Evolutionary conservation across 768 basidiomycete genomes (phyloP), one percentile per base, ranked within the genome.

Genomic region (Leccinum incarnatum): DNA sequence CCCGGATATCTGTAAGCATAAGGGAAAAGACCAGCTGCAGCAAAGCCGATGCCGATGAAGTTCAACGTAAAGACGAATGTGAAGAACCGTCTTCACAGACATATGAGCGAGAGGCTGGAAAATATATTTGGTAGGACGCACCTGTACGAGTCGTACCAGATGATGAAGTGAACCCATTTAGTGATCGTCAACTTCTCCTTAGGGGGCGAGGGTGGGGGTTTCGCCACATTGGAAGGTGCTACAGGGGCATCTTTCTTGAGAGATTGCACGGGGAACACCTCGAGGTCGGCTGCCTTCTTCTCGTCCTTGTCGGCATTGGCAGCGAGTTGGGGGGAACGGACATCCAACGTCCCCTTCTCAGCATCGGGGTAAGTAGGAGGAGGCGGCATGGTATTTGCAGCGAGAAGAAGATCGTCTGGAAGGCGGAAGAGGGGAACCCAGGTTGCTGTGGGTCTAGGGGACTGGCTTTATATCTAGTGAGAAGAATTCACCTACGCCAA

Each of bases 111-210:
- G 9, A 8, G 3, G 14, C 17, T 25, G 6, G 27, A 42, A 47
- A 11, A 27, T 23, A n/a, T 11, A 23, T 15, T 21, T 15, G 14
- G 11, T 29, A 21, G 50, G 5, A 62, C 78, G 8, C 58, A 86
- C 89, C 88, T 78, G 67, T 93, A 92, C 0, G 85, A 86, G 65
- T 93, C 89, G 72, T 86, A 91, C 90, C 90, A 92, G 25, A 91
- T 71, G 56, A 79, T 79, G 69, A 85, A 84, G 50, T 78, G 69
- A 37, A 86, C 79, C 77, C 84, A 86, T 58, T 77, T 81, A 1
- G 87, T 83, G 29, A 78, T 79, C 67, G 83, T 81, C 70, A 78
- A 80, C 77, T 83, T 86, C 34, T 77, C 77, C 50, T 76, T 69
- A 17, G 78, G 70, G 2, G 77, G 69, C 27, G 68, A 58, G 10